Conservation (phyloP, 75 land plant genomes). For the Azolla pinnata region DNA sequence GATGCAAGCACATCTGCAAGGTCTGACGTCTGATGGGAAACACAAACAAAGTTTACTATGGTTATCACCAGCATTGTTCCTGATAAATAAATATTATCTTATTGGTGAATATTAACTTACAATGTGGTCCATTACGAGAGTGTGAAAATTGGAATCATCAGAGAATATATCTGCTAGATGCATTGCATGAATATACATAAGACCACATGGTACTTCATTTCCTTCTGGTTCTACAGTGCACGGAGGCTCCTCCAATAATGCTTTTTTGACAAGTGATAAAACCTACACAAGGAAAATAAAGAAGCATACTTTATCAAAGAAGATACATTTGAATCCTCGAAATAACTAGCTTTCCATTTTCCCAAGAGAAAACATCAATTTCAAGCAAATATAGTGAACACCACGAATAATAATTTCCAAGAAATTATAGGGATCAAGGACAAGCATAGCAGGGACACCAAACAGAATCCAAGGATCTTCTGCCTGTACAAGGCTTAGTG, state of each 20-base stretch:
- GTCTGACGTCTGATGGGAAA: conserved; percentile 62
- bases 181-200: conserved; percentile 67
- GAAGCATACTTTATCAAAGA: no score
- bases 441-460: no score
- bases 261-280: conserved; percentile 19
- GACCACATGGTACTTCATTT: conserved; percentile 23
- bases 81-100: no score
- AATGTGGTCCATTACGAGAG: conserved; percentile 48
- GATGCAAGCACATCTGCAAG: conserved; percentile 56
- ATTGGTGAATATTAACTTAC: conserved; percentile 22
- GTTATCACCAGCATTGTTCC: not conserved
- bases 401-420: no score
- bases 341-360: no score
- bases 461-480: no score
- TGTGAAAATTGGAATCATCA: conserved; percentile 93
- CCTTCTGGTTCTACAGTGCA: not conserved
- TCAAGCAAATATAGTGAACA: no score
- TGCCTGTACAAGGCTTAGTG: no score
- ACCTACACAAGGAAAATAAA: conserved; percentile 14
- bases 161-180: conserved; percentile 90
- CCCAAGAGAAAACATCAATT: no score
- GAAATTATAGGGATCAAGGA: no score
- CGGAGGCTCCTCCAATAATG: conserved; percentile 19
- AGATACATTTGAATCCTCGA: no score
- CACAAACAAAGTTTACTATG: not conserved